phyloP scores from a whole-genome alignment of 805 yeast species.

The Ogataea pilisensis region DNA sequence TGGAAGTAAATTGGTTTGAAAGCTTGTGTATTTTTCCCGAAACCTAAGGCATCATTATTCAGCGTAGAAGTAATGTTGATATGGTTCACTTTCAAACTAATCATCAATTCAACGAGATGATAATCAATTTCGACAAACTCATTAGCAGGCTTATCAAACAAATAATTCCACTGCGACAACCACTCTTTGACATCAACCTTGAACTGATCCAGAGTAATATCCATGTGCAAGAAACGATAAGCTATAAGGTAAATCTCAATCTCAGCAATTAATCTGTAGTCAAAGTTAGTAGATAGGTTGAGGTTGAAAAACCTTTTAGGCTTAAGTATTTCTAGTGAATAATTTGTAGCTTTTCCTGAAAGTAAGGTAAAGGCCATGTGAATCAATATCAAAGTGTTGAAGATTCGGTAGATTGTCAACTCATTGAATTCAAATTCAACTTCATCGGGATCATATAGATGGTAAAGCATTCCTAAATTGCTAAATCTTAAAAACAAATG shows the following conservation, averaged over 20 bases:
- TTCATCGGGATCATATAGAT: constrained; percentile 19
- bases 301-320: constrained; percentile 38
- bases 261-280: constrained; percentile 79
- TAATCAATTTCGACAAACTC: constrained; percentile 73
- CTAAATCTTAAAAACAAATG: constrained; percentile 56
- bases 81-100: constrained; percentile 26
- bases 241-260: constrained; percentile 55
- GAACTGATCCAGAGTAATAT: constrained; percentile 11
- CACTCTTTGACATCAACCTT: constrained; percentile 48
- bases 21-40: constrained; percentile 7
- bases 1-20: constrained; percentile 34
- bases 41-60: background rate
- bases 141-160: constrained; percentile 64
- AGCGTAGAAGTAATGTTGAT: constrained; percentile 5
- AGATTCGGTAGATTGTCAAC: constrained; percentile 56
- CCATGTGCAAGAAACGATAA: constrained; percentile 51
- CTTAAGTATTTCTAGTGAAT: constrained; percentile 44
- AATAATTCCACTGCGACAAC: constrained; percentile 66
- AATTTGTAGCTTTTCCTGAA: constrained; percentile 40
- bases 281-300: constrained; percentile 67
- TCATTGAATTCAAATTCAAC: constrained; percentile 36
- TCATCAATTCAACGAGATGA: constrained; percentile 54
- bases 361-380: constrained; percentile 65
- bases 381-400: constrained; percentile 67
- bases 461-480: constrained; percentile 36